Percentiles rank a stretch among this genome's conserved stretches.
phyloP scores from a whole-genome alignment of 495 filamentous ascomycete genomes.

The Podospora pseudoanserina region DNA sequence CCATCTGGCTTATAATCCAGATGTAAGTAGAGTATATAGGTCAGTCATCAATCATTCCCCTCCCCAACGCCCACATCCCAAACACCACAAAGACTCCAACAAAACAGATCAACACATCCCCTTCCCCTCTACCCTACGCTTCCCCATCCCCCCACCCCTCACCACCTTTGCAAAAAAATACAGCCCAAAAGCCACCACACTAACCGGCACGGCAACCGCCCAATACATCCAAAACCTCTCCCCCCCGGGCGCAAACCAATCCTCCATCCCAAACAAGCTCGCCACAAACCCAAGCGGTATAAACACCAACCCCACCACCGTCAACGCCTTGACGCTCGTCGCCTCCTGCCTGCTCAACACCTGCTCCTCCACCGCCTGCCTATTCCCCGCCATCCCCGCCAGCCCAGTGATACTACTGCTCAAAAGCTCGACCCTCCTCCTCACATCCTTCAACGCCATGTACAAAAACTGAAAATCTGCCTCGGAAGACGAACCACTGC shows the following conservation, averaged over 20 bases:
- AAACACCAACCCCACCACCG: not conserved
- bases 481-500: not conserved
- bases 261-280: not conserved
- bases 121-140: not conserved
- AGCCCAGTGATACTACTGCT: not conserved
- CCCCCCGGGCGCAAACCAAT: not conserved
- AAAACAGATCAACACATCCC: not conserved
- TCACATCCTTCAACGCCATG: not conserved
- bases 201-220: not conserved
- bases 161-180: not conserved
- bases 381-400: constrained; percentile 3
- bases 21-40: not conserved
- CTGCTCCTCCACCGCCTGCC: constrained; percentile 1
- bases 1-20: too few relatives aligned
- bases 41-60: not conserved
- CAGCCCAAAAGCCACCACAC: not conserved
- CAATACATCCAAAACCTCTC: constrained; percentile 5
- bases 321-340: constrained; percentile 1
- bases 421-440: not conserved
- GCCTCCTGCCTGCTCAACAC: not conserved
- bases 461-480: constrained; percentile 1
- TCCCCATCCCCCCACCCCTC: not conserved
- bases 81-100: not conserved
- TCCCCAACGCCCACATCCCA: not conserved
- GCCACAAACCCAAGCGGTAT: not conserved